These are phyloP conservation scores for Chaetomium tenue DNA, from an alignment of 495 filamentous ascomycete species.

Conservation along the genomic window DNA sequence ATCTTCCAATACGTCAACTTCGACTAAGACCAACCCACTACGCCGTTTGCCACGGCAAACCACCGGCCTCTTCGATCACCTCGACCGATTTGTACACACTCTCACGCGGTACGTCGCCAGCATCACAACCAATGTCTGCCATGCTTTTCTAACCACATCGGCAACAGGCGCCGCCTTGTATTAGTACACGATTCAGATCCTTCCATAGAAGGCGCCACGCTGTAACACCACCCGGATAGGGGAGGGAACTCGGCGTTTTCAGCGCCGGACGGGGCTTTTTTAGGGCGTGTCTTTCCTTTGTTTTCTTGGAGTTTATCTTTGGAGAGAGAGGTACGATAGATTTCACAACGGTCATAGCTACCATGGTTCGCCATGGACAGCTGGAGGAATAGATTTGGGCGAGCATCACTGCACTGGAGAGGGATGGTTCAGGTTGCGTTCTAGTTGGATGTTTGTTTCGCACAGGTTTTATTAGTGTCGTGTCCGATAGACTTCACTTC, in stretches of 20 bases:
- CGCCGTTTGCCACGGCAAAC: neutral
- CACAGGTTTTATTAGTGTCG: neutral
- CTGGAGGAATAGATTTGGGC: neutral
- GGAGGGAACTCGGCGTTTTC: neutral
- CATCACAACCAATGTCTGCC: neutral
- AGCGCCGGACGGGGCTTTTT: neutral
- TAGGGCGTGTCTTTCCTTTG: neutral
- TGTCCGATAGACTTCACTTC: neutral
- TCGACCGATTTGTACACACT: neutral
- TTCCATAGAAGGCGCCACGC: neutral
- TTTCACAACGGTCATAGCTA: neutral
- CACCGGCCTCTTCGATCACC: neutral
- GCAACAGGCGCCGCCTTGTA: neutral
- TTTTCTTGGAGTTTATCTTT: neutral
- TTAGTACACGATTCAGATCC: neutral
- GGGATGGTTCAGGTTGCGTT: neutral
- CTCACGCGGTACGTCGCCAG: neutral
- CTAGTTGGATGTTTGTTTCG: neutral
- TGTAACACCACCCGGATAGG: neutral
- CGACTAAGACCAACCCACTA: neutral
- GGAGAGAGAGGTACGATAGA: neutral
- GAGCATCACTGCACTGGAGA: slow-evolving; percentile 5
- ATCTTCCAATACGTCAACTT: neutral
- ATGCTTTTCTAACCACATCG: neutral
- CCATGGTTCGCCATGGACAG: neutral